Evolutionary conservation across 495 filamentous ascomycete genomes (phyloP).

Genomic region (Elasticomyces elasticus): DNA sequence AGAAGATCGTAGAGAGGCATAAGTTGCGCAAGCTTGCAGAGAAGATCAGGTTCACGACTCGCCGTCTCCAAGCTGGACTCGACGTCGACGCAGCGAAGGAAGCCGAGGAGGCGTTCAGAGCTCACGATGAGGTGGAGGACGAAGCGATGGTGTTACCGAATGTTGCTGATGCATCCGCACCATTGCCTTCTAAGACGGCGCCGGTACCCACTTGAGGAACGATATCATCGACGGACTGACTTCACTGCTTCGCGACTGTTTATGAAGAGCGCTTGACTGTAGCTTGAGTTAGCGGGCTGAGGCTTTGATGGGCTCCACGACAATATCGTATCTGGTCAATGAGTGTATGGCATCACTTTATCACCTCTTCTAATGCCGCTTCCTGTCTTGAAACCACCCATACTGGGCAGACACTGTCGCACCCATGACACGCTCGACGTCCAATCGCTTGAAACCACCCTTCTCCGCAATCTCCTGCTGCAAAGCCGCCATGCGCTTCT

Average conservation of each 20-base stretch:
- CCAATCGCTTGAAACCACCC: slow-evolving; percentile 10
- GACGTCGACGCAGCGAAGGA: slow-evolving; percentile 4
- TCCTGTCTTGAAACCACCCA: no score
- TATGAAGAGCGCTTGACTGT: no score
- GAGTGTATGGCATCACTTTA: no score
- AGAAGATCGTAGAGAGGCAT: slow-evolving; percentile 6
- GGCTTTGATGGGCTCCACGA: no score
- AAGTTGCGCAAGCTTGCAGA: slow-evolving; percentile 7
- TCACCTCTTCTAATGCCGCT: no score
- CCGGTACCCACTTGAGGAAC: neutral
- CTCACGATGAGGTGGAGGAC: slow-evolving; percentile 7
- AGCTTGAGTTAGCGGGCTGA: no score
- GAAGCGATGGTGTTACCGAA: slow-evolving; percentile 2
- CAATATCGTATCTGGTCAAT: no score
- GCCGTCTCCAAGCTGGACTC: neutral
- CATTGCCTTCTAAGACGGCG: neutral
- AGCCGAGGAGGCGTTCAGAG: neutral
- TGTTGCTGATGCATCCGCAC: neutral
- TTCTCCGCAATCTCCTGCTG: slow-evolving; percentile 12
- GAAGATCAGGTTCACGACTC: slow-evolving; percentile 5
- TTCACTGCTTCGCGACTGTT: no score
- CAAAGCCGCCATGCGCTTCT: slow-evolving; percentile 18
- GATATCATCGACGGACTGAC: neutral
- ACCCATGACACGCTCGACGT: slow-evolving; percentile 1
- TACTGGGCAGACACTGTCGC: neutral